Evolutionary conservation across 1,284 basidiomycete genomes (phyloP).

Genomic region (Melanopsichium pennsylvanicum): DNA sequence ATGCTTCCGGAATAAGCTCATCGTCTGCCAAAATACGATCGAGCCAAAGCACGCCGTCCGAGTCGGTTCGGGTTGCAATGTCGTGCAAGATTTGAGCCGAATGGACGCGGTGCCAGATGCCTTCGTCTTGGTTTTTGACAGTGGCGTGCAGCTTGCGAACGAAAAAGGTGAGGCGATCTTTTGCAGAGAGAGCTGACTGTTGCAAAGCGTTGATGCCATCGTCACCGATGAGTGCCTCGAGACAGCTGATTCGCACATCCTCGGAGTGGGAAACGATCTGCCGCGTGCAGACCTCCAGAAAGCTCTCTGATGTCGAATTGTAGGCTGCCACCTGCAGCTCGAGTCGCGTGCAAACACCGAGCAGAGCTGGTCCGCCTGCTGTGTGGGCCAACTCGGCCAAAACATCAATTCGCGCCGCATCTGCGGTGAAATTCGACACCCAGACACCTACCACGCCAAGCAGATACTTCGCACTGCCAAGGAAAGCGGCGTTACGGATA

Average conservation of each 20-base stretch:
- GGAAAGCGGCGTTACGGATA: conserved; percentile 14
- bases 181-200: conserved; percentile 3
- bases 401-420: conserved; percentile 10
- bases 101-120: conserved; percentile 43
- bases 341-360: conserved; percentile 21
- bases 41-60: conserved; percentile 10
- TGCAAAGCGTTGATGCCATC: conserved; percentile 23
- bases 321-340: conserved; percentile 20
- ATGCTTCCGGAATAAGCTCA: conserved; percentile 4
- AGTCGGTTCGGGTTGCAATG: conserved; percentile 9
- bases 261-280: conserved; percentile 3
- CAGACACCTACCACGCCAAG: conserved; percentile 17
- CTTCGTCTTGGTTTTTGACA: conserved; percentile 11
- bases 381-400: conserved; percentile 7
- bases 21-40: conserved; percentile 1
- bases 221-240: conserved; percentile 36
- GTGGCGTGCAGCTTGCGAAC: conserved; percentile 25
- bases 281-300: conserved; percentile 17
- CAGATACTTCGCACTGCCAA: conserved; percentile 4
- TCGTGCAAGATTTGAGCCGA: conserved; percentile 28
- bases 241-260: conserved; percentile 26
- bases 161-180: conserved; percentile 4
- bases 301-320: not conserved
- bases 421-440: conserved; percentile 11
- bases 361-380: conserved; percentile 26